These are phyloP conservation scores for Alternaria gaisen DNA, from an alignment of 2,329 filamentous ascomycete species.

Conservation along the genomic window DNA sequence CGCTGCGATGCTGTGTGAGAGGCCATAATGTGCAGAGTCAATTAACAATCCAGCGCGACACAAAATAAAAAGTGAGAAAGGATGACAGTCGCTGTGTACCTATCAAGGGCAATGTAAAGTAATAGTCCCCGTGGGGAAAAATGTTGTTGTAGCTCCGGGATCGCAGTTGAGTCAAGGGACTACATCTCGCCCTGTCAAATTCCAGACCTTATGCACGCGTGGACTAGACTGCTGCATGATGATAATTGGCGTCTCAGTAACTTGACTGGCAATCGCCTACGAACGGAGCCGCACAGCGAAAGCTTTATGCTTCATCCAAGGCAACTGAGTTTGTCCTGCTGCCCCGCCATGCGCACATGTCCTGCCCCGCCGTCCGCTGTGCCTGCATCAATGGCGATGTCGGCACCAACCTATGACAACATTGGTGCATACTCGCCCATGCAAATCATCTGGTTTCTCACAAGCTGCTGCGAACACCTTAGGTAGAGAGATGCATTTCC, in stretches of 20 bases:
- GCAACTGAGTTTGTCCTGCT: conserved; percentile 6
- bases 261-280: not conserved
- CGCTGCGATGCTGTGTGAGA: conserved; percentile 65
- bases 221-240: conserved; percentile 1
- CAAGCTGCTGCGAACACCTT: not conserved
- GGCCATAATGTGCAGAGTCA: conserved; percentile 44
- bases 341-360: conserved; percentile 13
- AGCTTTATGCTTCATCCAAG: conserved; percentile 2
- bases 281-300: not conserved
- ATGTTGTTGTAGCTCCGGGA: conserved; percentile 37
- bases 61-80: conserved; percentile 7
- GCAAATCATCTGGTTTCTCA: not conserved
- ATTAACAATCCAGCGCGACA: conserved; percentile 12
- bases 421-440: not conserved
- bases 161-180: conserved; percentile 40
- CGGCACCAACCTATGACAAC: conserved; percentile 11
- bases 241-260: not conserved
- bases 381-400: conserved; percentile 19
- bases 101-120: conserved; percentile 7
- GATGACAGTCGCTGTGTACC: conserved; percentile 13
- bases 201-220: conserved; percentile 14
- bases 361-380: conserved; percentile 17
- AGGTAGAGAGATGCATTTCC: not conserved
- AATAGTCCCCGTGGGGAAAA: conserved; percentile 36
- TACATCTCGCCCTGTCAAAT: conserved; percentile 16